Evolutionary conservation across 805 yeast species (phyloP).

Genomic region (Danielozyma ontarioensis): DNA sequence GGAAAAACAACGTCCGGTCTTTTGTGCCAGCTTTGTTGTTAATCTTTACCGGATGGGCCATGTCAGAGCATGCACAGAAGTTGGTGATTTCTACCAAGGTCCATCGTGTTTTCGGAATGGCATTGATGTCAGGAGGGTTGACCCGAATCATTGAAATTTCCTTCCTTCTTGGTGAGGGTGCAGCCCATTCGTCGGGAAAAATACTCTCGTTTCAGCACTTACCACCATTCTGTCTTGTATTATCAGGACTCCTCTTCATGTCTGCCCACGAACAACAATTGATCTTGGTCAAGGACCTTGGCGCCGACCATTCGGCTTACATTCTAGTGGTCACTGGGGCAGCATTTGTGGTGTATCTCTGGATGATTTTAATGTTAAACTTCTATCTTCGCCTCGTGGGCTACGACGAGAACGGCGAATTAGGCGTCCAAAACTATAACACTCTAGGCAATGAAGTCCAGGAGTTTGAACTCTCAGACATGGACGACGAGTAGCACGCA

Average conservation of each 20-base stretch:
- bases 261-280: slow-evolving; percentile 90
- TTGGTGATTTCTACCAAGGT: slow-evolving; percentile 77
- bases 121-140: slow-evolving; percentile 73
- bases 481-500: slow-evolving; percentile 22
- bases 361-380: slow-evolving; percentile 57
- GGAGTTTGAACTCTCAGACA: slow-evolving; percentile 34
- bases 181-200: slow-evolving; percentile 32
- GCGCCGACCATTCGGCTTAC: slow-evolving; percentile 84
- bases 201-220: slow-evolving; percentile 75
- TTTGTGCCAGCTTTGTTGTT: slow-evolving; percentile 79
- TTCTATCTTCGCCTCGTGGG: slow-evolving; percentile 48
- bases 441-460: slow-evolving; percentile 9
- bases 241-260: slow-evolving; percentile 83
- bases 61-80: slow-evolving; percentile 84
- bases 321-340: slow-evolving; percentile 65
- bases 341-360: slow-evolving; percentile 65
- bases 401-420: slow-evolving; percentile 35
- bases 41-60: slow-evolving; percentile 88
- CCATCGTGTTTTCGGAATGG: slow-evolving; percentile 80
- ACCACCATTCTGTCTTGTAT: slow-evolving; percentile 76
- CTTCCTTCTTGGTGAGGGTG: slow-evolving; percentile 63
- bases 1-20: slow-evolving; percentile 54
- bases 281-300: slow-evolving; percentile 59
- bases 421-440: too few species aligned
- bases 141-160: slow-evolving; percentile 74